Base-by-base conservation (phyloP, 768 basidiomycete species). In the Lentinula sp. region DNA sequence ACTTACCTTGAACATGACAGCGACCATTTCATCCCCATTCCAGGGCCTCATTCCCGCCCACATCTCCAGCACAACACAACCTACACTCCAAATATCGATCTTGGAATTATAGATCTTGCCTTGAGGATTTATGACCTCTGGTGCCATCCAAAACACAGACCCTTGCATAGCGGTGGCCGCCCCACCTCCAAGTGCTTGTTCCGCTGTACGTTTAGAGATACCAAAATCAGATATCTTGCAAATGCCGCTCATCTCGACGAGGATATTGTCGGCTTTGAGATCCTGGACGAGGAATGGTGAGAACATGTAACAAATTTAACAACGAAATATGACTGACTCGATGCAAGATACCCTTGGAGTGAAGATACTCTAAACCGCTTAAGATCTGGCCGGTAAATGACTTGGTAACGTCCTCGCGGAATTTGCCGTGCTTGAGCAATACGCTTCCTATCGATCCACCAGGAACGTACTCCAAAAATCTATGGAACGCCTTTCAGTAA, bases 161-260 rank as follows among this genome's bases (percentile, higher is more conserved):
- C 97, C 97, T 71, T 94, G 91, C 93, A 99, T 95, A 21, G 92
- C 91, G 1, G 95, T 96, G 64, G 84, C 87, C 54, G 90, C 90
- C n/a, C 84, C 90, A 67, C 84, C 84, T 57, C 86, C 83, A 65
- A 88, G 86, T 65, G 88, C 86, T 56, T 90, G 83, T 63, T 97
- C 93, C 63, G 91, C 93, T 63, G 87, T 94, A 63, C 92, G 84
- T 75, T 98, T 98, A n/a, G 94, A 96, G 61, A 98, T 98, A 45
- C 97, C 97, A 69, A 98, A 98, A 74, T 98, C 95, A 2, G 94
- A 95, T 56, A 99, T 98, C 75, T 98, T 98, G 81, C 95, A 97
- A 23, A 89, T 77, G 1, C 97, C 97, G 13, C 85, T 81, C 69
- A 86, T 88, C 70, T 98, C 96, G 16, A 98, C 94, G 16, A 99